Base-by-base conservation (phyloP, 2,329 filamentous ascomycete genomes). In the Cladosporium sp. region DNA sequence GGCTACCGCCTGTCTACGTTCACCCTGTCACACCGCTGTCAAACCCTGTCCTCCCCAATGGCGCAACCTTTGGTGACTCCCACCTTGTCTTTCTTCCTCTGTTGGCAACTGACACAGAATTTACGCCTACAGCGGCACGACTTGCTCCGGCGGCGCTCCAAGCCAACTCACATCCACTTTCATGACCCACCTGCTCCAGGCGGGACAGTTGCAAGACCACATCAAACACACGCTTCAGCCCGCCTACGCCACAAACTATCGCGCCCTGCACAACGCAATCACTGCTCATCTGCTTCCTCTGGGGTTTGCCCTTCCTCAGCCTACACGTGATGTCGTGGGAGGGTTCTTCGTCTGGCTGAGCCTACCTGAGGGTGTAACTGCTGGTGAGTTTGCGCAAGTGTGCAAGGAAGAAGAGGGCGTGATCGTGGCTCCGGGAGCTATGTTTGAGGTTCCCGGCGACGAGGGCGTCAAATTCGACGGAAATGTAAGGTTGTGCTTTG, bases 321-420 rank as follows among this genome's bases (percentile, higher is more conserved):
- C 76, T 1, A 75, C 80, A 64, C 77, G 80, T 37, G 75, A 80
- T 3, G 76, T 89, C 3, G 89, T 89, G 33, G 93, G 93, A 0
- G 93, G 93, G 0, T 97, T 94, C 75, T 97, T 96, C 76, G 81
- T 96, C 57, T 97, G 92, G 92, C 77, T 96, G 29, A 83, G 82
- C 1, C 77, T 96, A 5, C 88, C 89, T 0, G 68, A 76, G 68
- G 64, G 74, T 53, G 78, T 89, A 63, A 80, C 83, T 10, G 87
- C 84, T 40, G 79, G 78, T 35, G 81, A 83, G 8, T 80, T 92
- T 35, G 85, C 86, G 7, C 78, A 82, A 70, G 80, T 81, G 46
- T 89, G 89, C 18, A 79, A 84, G 72, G 78, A 81, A 26, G 85
- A 89, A 64, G 89, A 91, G 76, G 86, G 88, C 56, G 76, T 96